Evolutionary conservation across 495 filamentous ascomycete species (phyloP).

Genomic region (Gamarada debralockiae): DNA sequence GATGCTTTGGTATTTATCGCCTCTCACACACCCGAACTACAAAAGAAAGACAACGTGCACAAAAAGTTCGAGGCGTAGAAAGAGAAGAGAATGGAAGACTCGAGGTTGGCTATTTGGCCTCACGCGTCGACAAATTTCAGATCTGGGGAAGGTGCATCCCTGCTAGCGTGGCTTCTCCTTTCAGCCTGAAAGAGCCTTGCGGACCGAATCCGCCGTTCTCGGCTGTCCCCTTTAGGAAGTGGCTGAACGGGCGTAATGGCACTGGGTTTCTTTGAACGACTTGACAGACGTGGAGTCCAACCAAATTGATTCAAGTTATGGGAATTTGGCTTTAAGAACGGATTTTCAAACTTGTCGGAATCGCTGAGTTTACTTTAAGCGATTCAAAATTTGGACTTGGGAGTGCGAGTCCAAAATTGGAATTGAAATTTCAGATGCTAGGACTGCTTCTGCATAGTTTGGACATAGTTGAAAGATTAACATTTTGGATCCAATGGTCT

Average conservation of each 20-base stretch:
- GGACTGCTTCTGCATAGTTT: too few species aligned
- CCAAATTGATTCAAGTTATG: too few species aligned
- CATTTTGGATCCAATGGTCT: too few species aligned
- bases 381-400: too few species aligned
- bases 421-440: too few species aligned
- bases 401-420: too few species aligned
- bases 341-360: too few species aligned
- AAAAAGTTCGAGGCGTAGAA: not conserved
- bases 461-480: too few species aligned
- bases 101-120: not conserved
- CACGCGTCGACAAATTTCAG: slow-evolving; percentile 4
- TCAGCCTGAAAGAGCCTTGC: slow-evolving; percentile 3
- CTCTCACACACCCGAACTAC: not conserved
- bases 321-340: too few species aligned
- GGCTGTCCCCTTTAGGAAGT: not conserved
- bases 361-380: too few species aligned
- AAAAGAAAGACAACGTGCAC: not conserved
- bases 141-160: slow-evolving; percentile 18
- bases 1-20: not conserved
- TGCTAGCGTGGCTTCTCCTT: slow-evolving; percentile 9
- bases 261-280: too few species aligned
- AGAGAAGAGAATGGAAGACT: not conserved
- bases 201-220: not conserved
- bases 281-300: too few species aligned
- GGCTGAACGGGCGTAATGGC: not conserved